A percentile compares a stretch with the other conserved stretches of the same genome.
Evolutionary conservation across 2,329 filamentous ascomycete genomes (phyloP).

Genomic region (Hymenoscyphus salicellus): DNA sequence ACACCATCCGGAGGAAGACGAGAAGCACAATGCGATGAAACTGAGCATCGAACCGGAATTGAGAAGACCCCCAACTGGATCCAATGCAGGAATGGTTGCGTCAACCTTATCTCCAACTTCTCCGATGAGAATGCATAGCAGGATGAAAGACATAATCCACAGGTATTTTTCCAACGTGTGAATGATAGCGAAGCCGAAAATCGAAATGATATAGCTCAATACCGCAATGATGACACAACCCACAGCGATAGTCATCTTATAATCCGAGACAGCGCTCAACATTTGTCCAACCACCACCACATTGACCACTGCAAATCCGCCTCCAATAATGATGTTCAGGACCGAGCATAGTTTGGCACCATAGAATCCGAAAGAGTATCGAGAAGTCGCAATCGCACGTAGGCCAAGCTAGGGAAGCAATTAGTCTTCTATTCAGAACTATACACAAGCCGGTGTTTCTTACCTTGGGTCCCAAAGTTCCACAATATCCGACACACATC

Average conservation of each 20-base stretch:
- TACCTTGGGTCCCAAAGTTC: conserved; percentile 43
- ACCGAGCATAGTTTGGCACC: conserved; percentile 47
- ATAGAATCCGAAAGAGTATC: conserved; percentile 51
- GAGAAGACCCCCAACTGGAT: conserved; percentile 33
- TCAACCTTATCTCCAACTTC: conserved; percentile 45
- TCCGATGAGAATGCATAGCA: conserved; percentile 47
- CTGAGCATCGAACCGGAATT: conserved; percentile 35
- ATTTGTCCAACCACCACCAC: conserved; percentile 44
- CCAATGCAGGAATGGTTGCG: conserved; percentile 35
- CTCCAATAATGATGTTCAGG: conserved; percentile 46
- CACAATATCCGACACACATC: conserved; percentile 41
- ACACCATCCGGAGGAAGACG: conserved; percentile 32
- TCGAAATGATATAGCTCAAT: conserved; percentile 31
- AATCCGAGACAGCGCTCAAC: conserved; percentile 35
- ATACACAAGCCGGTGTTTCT: conserved; percentile 2
- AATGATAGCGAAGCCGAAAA: conserved; percentile 41
- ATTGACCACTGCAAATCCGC: conserved; percentile 43
- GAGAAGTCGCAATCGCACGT: conserved; percentile 43
- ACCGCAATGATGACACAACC: conserved; percentile 34
- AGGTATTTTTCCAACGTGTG: conserved; percentile 48
- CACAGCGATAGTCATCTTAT: conserved; percentile 43
- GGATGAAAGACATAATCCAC: conserved; percentile 47
- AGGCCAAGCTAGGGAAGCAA: conserved; percentile 34
- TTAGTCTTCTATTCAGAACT: background rate
- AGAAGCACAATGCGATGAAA: conserved; percentile 33